Conservation (phyloP, 345 rosid species). For the Rhizophora apiculata region DNA sequence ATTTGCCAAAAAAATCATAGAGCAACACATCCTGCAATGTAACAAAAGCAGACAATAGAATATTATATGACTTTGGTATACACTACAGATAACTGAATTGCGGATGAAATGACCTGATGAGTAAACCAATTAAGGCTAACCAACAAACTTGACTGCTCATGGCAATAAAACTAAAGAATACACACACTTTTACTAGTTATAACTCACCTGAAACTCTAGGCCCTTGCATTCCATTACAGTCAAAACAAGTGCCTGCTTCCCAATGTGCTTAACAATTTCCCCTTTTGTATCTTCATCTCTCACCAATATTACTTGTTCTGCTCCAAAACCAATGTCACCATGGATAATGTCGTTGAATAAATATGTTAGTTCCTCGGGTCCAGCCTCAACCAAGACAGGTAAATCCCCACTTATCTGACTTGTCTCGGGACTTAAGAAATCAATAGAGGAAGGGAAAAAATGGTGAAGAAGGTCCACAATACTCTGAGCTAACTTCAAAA, state of each 20-base stretch:
- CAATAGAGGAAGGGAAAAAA: slow-evolving; percentile 38
- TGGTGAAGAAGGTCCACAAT: slow-evolving; percentile 42
- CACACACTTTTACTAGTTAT: too few relatives aligned
- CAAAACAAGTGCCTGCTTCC: slow-evolving; percentile 50
- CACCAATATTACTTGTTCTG: slow-evolving; percentile 50
- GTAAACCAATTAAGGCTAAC: too few relatives aligned
- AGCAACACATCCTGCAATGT: slow-evolving; percentile 45
- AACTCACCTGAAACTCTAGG: slow-evolving; percentile 47
- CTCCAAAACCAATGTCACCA: slow-evolving; percentile 39
- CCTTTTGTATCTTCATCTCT: slow-evolving; percentile 36
- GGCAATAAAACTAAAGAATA: too few relatives aligned
- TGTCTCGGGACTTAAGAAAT: slow-evolving; percentile 37
- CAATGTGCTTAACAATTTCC: slow-evolving; percentile 28
- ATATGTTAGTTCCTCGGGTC: slow-evolving; percentile 10
- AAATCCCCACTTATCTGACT: slow-evolving; percentile 47
- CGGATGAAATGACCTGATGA: too few relatives aligned
- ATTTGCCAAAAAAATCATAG: slow-evolving; percentile 50
- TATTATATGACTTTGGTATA: too few relatives aligned
- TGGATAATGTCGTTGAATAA: too few relatives aligned
- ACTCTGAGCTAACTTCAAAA: slow-evolving; percentile 51
- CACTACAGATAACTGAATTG: too few relatives aligned
- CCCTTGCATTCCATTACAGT: slow-evolving; percentile 51
- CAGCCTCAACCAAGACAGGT: slow-evolving; percentile 40
- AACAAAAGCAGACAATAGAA: too few relatives aligned
- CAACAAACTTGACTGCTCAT: too few relatives aligned